Evolutionary conservation across 106 monocot genomes (phyloP), one percentile per base, ranked within the genome.

Genomic region (Agapanthus africanus): DNA sequence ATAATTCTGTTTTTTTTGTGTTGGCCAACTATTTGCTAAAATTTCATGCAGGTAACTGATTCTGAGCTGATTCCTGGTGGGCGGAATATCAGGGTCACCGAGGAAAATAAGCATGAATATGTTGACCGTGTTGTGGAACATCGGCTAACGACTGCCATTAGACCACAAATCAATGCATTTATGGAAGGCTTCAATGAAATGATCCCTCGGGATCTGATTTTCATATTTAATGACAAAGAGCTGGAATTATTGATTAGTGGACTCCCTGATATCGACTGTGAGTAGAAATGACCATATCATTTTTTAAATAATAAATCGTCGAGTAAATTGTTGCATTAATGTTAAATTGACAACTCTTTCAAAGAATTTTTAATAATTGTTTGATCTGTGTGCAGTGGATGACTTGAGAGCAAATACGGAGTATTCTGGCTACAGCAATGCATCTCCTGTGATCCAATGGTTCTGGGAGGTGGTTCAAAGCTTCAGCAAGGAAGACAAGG

Each of bases 401-500:
- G 93, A 99, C 59, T 82, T 99, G 70, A 87, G 87, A 60, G 86
- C 73, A 74, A 99, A 93, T 75, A 93, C 99, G 0, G 99, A 99
- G 46, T 99, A 99, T 73, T 90, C 99, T 69, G 90, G 93, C n/a
- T 99, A 99, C 57, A 99, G 77, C 66, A 90, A 80, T 81, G 92
- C 87, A 19, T 90, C 99, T 38, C 84, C 90, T 70, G 90, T 99
- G 9, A 90, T 99, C 51, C 99, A 99, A 72, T 99, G 99, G 99
- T 99, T 99, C 87, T 99, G 99, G 99, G 93, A 93, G 62, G 83
- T 99, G 28, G 84, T 99, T 80, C 87, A 90, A 32, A 87, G 85
- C 22, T 90, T 99, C 67, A 99, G 90, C 83, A 93, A 99, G 63
- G 99, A 99, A 77, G 99, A 99, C 73, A 99, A 93, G 79, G 99